These are phyloP conservation scores for Paxillus involutus DNA, from an alignment of 768 basidiomycete genomes.

Conservation along the genomic window DNA sequence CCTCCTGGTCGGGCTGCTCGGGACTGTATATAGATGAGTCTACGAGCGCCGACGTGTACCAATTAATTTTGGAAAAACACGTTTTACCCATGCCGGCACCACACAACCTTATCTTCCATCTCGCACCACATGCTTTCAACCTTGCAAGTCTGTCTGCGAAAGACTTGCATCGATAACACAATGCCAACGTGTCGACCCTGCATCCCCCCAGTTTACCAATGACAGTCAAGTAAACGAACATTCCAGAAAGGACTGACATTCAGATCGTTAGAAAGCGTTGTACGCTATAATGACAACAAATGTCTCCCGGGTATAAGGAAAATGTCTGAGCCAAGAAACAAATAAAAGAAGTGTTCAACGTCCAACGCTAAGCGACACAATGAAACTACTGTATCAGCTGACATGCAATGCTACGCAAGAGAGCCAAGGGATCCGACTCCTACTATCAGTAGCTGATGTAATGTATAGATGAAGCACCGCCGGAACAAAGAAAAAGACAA, in stretches of 20 bases:
- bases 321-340: constrained; percentile 1
- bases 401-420: constrained; percentile 1
- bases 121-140: no score
- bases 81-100: no score
- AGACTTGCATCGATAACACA: no score
- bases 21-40: no score
- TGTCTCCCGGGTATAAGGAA: constrained; percentile 9
- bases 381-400: constrained; percentile 3
- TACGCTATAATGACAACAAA: constrained; percentile 16
- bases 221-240: neutral
- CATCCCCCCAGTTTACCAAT: no score
- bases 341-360: constrained; percentile 3
- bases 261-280: constrained; percentile 15
- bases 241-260: constrained; percentile 3
- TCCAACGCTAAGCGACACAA: neutral
- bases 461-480: constrained; percentile 16
- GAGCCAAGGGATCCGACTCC: neutral
- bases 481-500: constrained; percentile 4
- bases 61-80: no score
- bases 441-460: constrained; percentile 10
- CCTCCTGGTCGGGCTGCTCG: no score
- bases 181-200: no score
- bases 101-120: no score
- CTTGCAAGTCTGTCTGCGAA: no score
- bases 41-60: neutral